Conservation (phyloP, 2,329 filamentous ascomycete species). For the Aspergillus brunneoviolaceus region DNA sequence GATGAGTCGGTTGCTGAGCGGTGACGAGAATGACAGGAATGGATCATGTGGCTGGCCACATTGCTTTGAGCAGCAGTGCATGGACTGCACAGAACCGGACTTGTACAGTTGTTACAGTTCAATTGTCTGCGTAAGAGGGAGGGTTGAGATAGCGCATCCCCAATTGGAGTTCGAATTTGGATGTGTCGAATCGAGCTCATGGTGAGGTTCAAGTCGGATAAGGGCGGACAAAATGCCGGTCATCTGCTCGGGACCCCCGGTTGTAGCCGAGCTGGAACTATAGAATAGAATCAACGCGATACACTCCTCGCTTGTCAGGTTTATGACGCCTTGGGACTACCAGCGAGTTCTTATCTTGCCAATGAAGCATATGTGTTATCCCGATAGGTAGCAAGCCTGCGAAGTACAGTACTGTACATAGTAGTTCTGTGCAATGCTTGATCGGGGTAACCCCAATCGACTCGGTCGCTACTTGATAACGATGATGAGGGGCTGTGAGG, state of each 20-base stretch:
- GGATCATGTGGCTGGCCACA: not conserved
- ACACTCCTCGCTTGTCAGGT: not conserved
- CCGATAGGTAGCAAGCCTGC: not conserved
- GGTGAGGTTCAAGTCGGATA: not conserved
- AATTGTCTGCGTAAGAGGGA: not conserved
- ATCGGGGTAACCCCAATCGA: too few relatives aligned
- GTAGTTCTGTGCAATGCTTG: too few relatives aligned
- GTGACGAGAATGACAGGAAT: not conserved
- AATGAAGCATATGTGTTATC: not conserved
- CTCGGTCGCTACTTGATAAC: not conserved
- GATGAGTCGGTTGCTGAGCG: not conserved
- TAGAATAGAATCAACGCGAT: not conserved
- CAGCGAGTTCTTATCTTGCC: not conserved
- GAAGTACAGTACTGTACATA: too few relatives aligned
- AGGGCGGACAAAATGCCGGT: not conserved
- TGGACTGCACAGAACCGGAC: not conserved
- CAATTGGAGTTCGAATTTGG: not conserved
- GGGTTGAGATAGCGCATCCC: not conserved
- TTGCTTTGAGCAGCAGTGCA: not conserved
- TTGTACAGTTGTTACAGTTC: not conserved
- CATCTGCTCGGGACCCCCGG: not conserved
- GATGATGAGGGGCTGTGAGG: conserved; percentile 4
- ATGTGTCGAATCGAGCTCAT: not conserved
- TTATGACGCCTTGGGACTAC: not conserved
- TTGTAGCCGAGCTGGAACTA: conserved; percentile 1